Percentiles rank a stretch among this genome's conserved stretches.
Conservation (phyloP, 495 filamentous ascomycete species). For the Talaromyces borbonicus region DNA sequence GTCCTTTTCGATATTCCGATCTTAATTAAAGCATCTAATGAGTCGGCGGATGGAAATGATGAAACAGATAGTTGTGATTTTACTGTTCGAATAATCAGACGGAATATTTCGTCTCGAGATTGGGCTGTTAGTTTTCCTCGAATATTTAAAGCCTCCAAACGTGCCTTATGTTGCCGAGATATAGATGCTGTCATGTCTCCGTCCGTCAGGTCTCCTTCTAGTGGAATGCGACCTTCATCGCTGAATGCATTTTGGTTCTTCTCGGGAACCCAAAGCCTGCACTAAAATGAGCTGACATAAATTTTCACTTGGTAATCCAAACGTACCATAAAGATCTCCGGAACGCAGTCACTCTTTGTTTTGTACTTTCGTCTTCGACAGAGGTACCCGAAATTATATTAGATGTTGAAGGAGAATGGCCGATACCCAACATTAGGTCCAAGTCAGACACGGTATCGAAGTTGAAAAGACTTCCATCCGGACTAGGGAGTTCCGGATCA, state of each 20-base stretch:
- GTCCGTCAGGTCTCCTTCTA: too few species aligned
- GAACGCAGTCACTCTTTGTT: constrained; percentile 17
- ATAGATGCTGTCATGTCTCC: constrained; percentile 15
- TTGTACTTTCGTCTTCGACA: constrained; percentile 12
- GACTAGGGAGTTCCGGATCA: constrained; percentile 13
- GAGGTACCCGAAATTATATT: background rate
- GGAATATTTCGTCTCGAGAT: constrained; percentile 19
- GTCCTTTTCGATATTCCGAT: constrained; percentile 44
- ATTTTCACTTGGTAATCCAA: background rate
- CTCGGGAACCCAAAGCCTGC: constrained; percentile 19
- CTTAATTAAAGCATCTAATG: constrained; percentile 50
- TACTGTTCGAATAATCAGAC: constrained; percentile 15
- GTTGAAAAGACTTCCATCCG: constrained; percentile 15
- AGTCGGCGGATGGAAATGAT: constrained; percentile 45
- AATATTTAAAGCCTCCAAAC: constrained; percentile 16
- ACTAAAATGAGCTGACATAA: background rate
- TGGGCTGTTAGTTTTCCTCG: constrained; percentile 14
- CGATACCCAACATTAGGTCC: constrained; percentile 9
- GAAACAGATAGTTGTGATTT: constrained; percentile 37
- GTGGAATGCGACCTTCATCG: constrained; percentile 15
- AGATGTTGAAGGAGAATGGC: background rate
- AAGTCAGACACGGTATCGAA: constrained; percentile 16
- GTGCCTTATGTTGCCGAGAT: constrained; percentile 9
- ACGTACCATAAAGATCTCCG: constrained; percentile 18
- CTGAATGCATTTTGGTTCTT: constrained; percentile 23